Evolutionary conservation across 225 moss, liverwort and hornwort species (phyloP), one percentile per base, ranked within the genome.

Genomic region (Straminergon stramineum): DNA sequence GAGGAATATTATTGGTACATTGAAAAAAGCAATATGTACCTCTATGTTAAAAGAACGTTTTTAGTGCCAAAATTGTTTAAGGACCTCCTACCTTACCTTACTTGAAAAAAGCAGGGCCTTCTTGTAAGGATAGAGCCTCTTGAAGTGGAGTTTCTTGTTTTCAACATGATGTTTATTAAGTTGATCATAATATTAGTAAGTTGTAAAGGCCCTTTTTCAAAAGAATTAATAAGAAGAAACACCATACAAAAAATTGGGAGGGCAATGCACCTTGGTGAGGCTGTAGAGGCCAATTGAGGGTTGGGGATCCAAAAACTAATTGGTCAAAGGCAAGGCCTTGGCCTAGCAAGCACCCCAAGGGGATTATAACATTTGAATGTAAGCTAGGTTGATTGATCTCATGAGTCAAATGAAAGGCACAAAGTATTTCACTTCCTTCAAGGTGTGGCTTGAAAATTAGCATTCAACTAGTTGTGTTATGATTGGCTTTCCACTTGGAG

Each of bases 171-270:
- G 9, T 5, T 34, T 5, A 35, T 34, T 5, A 53, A 3, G 3
- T 9, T 22, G 53, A 34, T 77, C 1, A 52, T 34, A 21, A 8
- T 5, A 34, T 13, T 34, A 34, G 13, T 32, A 52, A 34, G 8
- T 4, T 76, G 2, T 52, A 12, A 76, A 32, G 32, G 34, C 12
- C 32, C 0, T 34, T 52, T 7, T 34, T 0, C 32, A 0, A 2
- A 52, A 34, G 21, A 76, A 52, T 13, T 34, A 21, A 52, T 5
- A 13, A 34, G 14, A 76, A 52, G 5, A 22, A 76, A 76, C 2
- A 52, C 21, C 5, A 34, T 53, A 34, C 34, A 52, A 20, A 20
- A 2, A 3, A 2, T 0, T 0, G 0, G 0, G 1, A 52, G 1
- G 52, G 11, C 20, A 20, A 52, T 8, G 7, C 3, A 0, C 52